Base-by-base conservation (phyloP, 345 rosid species). In the Rhizophora apiculata region DNA sequence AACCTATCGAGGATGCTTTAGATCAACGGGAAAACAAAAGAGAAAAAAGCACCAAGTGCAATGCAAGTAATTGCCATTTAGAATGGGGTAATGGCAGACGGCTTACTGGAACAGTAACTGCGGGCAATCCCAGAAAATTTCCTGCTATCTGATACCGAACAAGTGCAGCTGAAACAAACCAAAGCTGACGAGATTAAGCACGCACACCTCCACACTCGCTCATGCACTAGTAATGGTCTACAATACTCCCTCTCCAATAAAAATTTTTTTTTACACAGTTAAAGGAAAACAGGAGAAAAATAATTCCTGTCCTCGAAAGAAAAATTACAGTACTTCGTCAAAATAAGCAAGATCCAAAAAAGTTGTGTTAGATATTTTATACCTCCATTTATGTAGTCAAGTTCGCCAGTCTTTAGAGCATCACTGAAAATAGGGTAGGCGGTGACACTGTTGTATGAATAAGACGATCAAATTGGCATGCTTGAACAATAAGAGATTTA, bases 351-450 rank as follows among this genome's bases (percentile, higher is more conserved):
- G 0, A 15, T 43, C 19, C 0, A 43, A 43, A 37, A 37, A 13
- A 2, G 13, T 43, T 43, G 5, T 2, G 5, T 3, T 9, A 43
- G 11, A 32, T 21, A 57, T 52, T 30, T 37, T 63, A 21, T 82
- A 89, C 96, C 96, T 87, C 92, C 96, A 64, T 89, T 85, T 48
- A 85, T 64, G 81, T 87, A 84, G 78, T 89, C 92, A 21, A 89
- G 86, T 68, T 89, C 96, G 37, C 96, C 96, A 0, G 96, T 87
- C 70, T 80, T 49, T 0, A 67, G 10, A 54, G 83, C 83, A 70
- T 85, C 92, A 24, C 84, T 74, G 20, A 65, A 34, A 52, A 87
- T 83, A 0, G 83, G 64, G 65, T 87, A 89, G 18, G 96, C 92
- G 22, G 96, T 89, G 53, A 89, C 90, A 0, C 96, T 89, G 79